Evolutionary conservation across 495 filamentous ascomycete species (phyloP).

Genomic region (Daldinia loculata): DNA sequence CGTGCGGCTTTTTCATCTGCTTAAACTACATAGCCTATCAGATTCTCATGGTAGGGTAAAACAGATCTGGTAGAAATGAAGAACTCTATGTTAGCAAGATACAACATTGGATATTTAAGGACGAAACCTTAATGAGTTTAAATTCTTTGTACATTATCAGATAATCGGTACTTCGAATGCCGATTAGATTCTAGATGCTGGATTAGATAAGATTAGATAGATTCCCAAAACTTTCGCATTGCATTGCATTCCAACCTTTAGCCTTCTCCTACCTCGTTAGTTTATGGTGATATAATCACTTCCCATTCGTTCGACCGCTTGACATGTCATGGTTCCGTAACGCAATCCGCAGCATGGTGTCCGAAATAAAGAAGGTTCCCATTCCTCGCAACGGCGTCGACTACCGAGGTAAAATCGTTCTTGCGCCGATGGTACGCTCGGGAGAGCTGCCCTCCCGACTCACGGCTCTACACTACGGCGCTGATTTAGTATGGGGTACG

Average conservation of each 20-base stretch:
- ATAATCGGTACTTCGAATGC: background rate
- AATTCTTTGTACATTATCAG: background rate
- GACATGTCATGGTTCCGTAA: conserved; percentile 36
- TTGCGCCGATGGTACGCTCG: conserved; percentile 96
- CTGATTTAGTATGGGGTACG: conserved; percentile 92
- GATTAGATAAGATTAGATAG: conserved; percentile 38
- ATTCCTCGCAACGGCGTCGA: conserved; percentile 91
- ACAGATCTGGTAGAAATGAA: background rate
- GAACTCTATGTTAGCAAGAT: background rate
- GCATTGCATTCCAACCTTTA: background rate
- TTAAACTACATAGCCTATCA: background rate
- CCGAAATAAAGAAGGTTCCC: conserved; percentile 68
- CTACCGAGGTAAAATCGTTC: conserved; percentile 89
- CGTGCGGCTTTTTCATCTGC: background rate
- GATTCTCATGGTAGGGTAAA: background rate
- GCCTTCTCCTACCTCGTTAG: background rate
- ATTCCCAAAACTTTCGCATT: conserved; percentile 10
- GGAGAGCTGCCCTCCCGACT: conserved; percentile 93
- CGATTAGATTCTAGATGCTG: conserved; percentile 5
- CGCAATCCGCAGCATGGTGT: conserved; percentile 58
- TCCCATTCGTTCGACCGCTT: conserved; percentile 1
- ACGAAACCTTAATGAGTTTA: background rate
- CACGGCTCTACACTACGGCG: conserved; percentile 89
- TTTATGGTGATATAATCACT: background rate
- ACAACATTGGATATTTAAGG: background rate